Base-by-base conservation (phyloP, 345 rosid species). In the Populus simonii region DNA sequence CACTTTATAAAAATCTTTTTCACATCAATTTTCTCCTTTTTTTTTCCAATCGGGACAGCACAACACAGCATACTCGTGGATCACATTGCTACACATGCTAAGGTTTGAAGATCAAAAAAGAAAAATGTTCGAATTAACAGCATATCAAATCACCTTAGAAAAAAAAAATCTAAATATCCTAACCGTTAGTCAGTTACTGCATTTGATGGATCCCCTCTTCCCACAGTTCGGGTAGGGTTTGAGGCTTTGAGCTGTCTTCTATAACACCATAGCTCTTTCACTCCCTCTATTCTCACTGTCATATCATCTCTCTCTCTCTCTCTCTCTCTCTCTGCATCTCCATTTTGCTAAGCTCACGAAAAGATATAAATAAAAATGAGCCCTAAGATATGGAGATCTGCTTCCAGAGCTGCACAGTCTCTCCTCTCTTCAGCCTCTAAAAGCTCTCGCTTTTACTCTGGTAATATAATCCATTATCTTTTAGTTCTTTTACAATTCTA, bases 321-420 rank as follows among this genome's bases (percentile, higher is more conserved):
- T 66, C 39, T 69, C 72, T 7, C 41, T 25, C 8, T 36, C 43
- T 13, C 70, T 27, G 23, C 4, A 5, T 36, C 41, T 31, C 7
- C 8, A 35, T 35, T 67, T 7, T 35, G 47, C 47, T 67, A 8
- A 20, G 23, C 45, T 66, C 70, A 67, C 17, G 18, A 11, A 27
- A 66, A 33, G 1, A 29, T 9, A 11, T 3, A 33, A 31, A 31
- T 22, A 68, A 87, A 79, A 18, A 94, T 93, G 99, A 91, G 92
- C 83, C 85, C 93, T 51, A 92, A 83, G 83, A 84, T 91, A 68
- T 83, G 74, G 86, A 90, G 96, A 90, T 91, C 94, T 81, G 93
- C 89, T 84, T 92, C 94, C 67, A 89, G 84, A 82, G 92, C 93
- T 62, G 90, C 93, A 11, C 89, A 91, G 89, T 88, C 94, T 81